Evolutionary conservation across 1,284 basidiomycete genomes (phyloP).

Genomic region (Caloboletus inedulis): DNA sequence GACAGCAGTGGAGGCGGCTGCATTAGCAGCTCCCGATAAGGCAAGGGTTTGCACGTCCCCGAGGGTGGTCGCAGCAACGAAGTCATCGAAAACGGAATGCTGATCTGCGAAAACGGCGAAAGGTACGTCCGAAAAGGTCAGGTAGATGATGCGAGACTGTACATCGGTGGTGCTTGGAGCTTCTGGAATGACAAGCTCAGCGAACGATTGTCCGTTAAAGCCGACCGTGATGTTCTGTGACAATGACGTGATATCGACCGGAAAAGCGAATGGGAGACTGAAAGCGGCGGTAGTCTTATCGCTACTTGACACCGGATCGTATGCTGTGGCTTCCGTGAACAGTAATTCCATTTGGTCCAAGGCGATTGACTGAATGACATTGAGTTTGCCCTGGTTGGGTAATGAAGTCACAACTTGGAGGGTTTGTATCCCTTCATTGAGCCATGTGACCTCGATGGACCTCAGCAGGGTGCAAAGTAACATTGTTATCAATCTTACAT

Average conservation of each 20-base stretch:
- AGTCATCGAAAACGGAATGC: slow-evolving; percentile 58
- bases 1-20: slow-evolving; percentile 66
- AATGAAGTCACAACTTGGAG: slow-evolving; percentile 61
- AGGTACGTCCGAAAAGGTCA: slow-evolving; percentile 61
- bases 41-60: slow-evolving; percentile 48
- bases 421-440: slow-evolving; percentile 71
- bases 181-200: slow-evolving; percentile 61
- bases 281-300: slow-evolving; percentile 61
- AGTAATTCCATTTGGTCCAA: slow-evolving; percentile 63
- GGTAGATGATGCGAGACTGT: slow-evolving; percentile 56
- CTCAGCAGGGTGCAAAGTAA: slow-evolving; percentile 9
- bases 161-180: slow-evolving; percentile 64
- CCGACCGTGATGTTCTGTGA: slow-evolving; percentile 62
- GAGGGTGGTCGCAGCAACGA: slow-evolving; percentile 65
- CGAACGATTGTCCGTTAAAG: slow-evolving; percentile 55
- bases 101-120: slow-evolving; percentile 54
- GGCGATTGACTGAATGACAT: slow-evolving; percentile 64
- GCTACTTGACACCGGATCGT: slow-evolving; percentile 58
- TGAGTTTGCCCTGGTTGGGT: slow-evolving; percentile 61
- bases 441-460: slow-evolving; percentile 57
- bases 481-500: slow-evolving; percentile 38
- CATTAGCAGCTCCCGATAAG: slow-evolving; percentile 59
- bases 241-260: slow-evolving; percentile 62
- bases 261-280: slow-evolving; percentile 69
- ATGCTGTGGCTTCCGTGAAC: slow-evolving; percentile 58